phyloP scores from a whole-genome alignment of 208 protist species.

The Acanthamoeba sp. region DNA sequence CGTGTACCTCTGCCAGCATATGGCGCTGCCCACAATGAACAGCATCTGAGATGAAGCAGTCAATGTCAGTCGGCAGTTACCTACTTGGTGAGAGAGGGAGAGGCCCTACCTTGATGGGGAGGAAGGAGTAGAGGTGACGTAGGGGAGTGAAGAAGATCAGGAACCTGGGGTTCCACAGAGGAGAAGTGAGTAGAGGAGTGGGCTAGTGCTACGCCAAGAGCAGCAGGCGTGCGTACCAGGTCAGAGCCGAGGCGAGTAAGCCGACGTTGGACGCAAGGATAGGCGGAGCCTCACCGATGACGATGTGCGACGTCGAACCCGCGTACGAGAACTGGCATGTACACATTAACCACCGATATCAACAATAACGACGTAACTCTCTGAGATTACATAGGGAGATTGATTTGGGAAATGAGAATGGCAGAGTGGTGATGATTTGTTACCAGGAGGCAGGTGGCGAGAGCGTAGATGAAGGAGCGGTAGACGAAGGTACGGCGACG shows the following conservation, averaged over 20 bases:
- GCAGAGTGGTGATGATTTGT: not conserved
- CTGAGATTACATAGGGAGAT: not conserved
- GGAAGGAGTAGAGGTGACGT: slow-evolving; percentile 6
- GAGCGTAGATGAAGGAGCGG: slow-evolving; percentile 29
- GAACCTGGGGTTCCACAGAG: not conserved
- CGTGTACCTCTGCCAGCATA: slow-evolving; percentile 47
- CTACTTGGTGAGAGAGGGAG: too few species aligned
- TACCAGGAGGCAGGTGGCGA: slow-evolving; percentile 33
- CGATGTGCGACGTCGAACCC: not conserved
- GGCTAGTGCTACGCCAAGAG: not conserved
- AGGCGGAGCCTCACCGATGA: not conserved
- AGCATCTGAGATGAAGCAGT: not conserved
- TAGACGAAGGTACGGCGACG: slow-evolving; percentile 26
- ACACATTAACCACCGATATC: too few species aligned
- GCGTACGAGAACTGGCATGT: slow-evolving; percentile 34
- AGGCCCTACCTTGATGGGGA: not conserved
- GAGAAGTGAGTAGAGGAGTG: not conserved
- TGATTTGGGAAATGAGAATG: not conserved
- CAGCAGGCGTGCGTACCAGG: slow-evolving; percentile 40
- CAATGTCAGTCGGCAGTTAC: not conserved
- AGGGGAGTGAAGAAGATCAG: slow-evolving; percentile 34
- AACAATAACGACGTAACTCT: not conserved
- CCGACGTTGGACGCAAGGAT: not conserved
- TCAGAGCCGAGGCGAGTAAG: not conserved
- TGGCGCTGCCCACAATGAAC: not conserved